Base-by-base conservation (phyloP, 768 basidiomycete species). In the Pisolithus albus region DNA sequence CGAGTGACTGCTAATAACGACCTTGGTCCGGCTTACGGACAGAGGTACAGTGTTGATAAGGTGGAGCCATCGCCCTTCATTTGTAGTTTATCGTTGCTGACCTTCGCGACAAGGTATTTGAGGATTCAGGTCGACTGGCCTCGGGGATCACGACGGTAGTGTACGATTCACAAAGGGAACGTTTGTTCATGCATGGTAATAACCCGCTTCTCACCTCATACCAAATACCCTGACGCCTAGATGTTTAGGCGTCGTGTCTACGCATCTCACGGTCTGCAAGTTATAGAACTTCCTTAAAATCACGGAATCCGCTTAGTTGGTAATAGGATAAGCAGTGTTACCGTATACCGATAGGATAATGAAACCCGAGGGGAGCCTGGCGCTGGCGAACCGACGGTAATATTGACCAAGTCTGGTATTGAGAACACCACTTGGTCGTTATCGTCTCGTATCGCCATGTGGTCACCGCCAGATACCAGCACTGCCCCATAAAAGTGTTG, bases 101-200 rank as follows among this genome's bases (percentile, higher is more conserved):
- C 10, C 15, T 15, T 23, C 23, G 11, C 13, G 42, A 19, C 13
- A 55, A 86, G 83, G 71, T 79, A 9, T 86, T 88, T 52, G 82
- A 86, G 62, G 84, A 88, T 62, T 72, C 81, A 52, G 86, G 87
- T 8, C 67, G 61, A 3, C 46, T 83, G 23, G 76, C 78, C 10
- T 78, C 78, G 15, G 81, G 76, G 7, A 68, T 73, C 34, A 89
- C 86, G 2, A 70, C 76, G 1, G 83, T 68, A 3, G 81, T 71
- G 15, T 76, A 82, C 57, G 83, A 85, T 58, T 64, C 75, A 2
- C 57, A 74, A 56, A 70, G 79, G 45, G 64, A 68, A 18, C 70
- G 59, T 34, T 59, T 88, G 18, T 88, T 78, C 64, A 60, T 86
- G 54, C 77, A 80, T 58, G 84, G 85, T 83, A 61, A 51, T 74